These are phyloP conservation scores for Noccaea bulbosa DNA, from an alignment of 345 rosid species.

Conservation along the genomic window DNA sequence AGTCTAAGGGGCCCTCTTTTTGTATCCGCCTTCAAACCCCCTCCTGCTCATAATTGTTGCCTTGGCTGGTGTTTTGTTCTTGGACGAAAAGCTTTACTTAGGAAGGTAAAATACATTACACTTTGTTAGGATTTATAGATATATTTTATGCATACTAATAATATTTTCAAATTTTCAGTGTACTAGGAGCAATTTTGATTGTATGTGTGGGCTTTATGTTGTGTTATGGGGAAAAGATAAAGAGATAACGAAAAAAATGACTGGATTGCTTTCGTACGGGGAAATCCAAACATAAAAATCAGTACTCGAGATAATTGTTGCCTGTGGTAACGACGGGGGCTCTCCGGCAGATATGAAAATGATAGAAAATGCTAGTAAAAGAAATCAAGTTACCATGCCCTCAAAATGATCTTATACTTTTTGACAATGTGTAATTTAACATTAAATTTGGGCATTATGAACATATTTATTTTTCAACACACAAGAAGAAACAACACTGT, in stretches of 20 bases:
- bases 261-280: constrained; percentile 13
- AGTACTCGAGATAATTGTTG: constrained; percentile 24
- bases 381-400: no score
- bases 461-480: no score
- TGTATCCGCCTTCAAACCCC: constrained; percentile 49
- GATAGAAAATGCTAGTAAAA: neutral
- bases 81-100: constrained; percentile 48
- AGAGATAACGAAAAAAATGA: constrained; percentile 49
- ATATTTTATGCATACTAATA: neutral
- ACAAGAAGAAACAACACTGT: no score
- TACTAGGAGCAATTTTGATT: constrained; percentile 55
- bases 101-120: constrained; percentile 45
- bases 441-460: no score
- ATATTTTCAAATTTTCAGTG: constrained; percentile 36
- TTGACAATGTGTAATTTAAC: no score
- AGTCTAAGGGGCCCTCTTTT: constrained; percentile 49
- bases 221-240: constrained; percentile 64
- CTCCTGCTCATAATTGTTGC: constrained; percentile 51
- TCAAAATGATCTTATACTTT: no score
- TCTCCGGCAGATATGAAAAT: neutral
- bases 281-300: neutral
- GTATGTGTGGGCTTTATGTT: constrained; percentile 51
- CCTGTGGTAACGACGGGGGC: neutral
- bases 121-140: neutral
- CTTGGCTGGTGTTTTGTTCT: constrained; percentile 32